Evolutionary conservation across 495 filamentous ascomycete species (phyloP).

Genomic region (Parachaetomium inaequale): DNA sequence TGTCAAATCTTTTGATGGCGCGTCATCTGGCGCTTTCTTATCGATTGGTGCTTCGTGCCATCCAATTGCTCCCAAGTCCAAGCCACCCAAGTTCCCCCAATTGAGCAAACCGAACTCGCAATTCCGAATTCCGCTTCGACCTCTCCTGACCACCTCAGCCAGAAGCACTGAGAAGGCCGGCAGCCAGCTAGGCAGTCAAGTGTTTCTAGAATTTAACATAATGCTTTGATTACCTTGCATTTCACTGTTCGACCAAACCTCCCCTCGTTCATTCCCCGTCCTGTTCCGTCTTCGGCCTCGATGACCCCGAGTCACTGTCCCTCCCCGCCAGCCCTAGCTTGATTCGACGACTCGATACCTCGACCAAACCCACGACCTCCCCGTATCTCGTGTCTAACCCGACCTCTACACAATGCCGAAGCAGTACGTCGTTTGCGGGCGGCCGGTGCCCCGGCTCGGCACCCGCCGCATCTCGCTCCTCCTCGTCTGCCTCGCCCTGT

Average conservation of each 20-base stretch:
- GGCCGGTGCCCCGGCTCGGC: slow-evolving; percentile 40
- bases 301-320: not conserved
- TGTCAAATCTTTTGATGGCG: no score
- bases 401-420: slow-evolving; percentile 45
- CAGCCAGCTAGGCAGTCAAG: not conserved
- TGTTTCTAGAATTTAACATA: not conserved
- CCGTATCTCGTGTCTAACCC: not conserved
- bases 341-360: not conserved
- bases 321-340: not conserved
- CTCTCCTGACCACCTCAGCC: not conserved
- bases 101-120: no score
- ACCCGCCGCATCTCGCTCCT: slow-evolving; percentile 46
- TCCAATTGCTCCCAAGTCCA: no score
- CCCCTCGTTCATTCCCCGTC: not conserved
- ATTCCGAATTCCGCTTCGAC: not conserved
- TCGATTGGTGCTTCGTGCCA: no score
- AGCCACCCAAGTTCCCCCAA: no score
- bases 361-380: not conserved
- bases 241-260: not conserved
- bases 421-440: slow-evolving; percentile 46
- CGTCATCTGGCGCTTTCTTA: no score
- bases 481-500: slow-evolving; percentile 40
- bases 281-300: not conserved
- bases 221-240: not conserved
- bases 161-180: not conserved